Evolutionary conservation across 257 asterid genomes (phyloP).

Genomic region (Nicotiana otophora): DNA sequence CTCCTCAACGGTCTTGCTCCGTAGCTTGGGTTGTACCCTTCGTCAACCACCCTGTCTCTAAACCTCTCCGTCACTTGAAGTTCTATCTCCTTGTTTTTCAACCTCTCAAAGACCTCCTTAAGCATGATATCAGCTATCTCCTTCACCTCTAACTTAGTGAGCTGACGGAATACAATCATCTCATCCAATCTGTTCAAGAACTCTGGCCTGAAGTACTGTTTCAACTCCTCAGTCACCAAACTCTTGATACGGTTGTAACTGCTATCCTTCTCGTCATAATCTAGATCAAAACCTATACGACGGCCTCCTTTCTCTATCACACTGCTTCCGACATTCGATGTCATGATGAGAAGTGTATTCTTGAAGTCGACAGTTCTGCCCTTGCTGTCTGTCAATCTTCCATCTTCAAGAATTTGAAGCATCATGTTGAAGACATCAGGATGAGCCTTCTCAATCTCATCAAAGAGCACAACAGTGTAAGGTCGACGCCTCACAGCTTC

Average conservation of each 20-base stretch:
- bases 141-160: constrained; percentile 62
- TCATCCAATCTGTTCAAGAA: constrained; percentile 78
- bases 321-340: constrained; percentile 68
- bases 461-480: constrained; percentile 63
- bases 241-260: constrained; percentile 65
- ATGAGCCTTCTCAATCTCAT: constrained; percentile 85
- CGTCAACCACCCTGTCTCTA: constrained; percentile 59
- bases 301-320: constrained; percentile 66
- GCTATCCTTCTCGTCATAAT: constrained; percentile 56
- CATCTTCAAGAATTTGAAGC: constrained; percentile 87
- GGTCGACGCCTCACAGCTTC: constrained; percentile 85
- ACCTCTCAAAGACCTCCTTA: constrained; percentile 60
- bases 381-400: constrained; percentile 78
- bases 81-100: constrained; percentile 45
- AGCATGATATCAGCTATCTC: constrained; percentile 74
- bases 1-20: constrained; percentile 85
- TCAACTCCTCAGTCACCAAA: constrained; percentile 54
- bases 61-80: constrained; percentile 63
- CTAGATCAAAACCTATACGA: constrained; percentile 55
- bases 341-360: constrained; percentile 78
- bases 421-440: constrained; percentile 73
- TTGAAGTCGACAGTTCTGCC: constrained; percentile 80
- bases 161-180: constrained; percentile 73
- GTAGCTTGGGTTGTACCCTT: constrained; percentile 63
- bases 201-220: constrained; percentile 72